A percentile compares a stretch with the other conserved stretches of the same genome.
These are phyloP conservation scores for Leccinum ochraceum DNA, from an alignment of 768 basidiomycete species.

Conservation along the genomic window DNA sequence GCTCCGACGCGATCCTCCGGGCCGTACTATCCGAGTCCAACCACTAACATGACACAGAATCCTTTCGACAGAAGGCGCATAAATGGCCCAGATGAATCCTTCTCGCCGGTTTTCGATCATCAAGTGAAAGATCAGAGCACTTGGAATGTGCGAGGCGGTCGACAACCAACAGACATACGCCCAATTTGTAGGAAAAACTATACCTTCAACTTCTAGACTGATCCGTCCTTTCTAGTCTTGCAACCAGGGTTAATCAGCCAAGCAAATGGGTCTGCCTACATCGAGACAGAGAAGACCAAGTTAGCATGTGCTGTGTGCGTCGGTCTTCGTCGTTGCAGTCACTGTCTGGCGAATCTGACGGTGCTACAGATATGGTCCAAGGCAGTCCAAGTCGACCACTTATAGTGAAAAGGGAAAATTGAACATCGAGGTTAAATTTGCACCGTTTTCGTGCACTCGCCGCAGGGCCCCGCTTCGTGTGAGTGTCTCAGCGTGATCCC, in stretches of 20 bases:
- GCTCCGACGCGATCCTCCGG: background rate
- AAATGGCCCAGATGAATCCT: constrained; percentile 88
- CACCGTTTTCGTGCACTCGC: constrained; percentile 84
- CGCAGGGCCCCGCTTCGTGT: constrained; percentile 87
- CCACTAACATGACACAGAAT: constrained; percentile 43
- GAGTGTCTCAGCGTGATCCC: constrained; percentile 31
- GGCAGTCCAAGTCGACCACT: constrained; percentile 74
- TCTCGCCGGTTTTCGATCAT: constrained; percentile 58
- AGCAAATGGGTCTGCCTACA: constrained; percentile 96
- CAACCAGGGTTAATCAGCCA: constrained; percentile 89
- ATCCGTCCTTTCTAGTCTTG: constrained; percentile 56
- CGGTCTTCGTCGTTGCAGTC: background rate
- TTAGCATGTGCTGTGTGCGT: constrained; percentile 94
- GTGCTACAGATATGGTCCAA: constrained; percentile 69
- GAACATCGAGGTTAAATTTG: constrained; percentile 95
- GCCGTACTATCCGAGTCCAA: background rate
- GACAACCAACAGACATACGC: constrained; percentile 66
- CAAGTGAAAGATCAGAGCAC: constrained; percentile 25
- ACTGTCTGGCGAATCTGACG: background rate
- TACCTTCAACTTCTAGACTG: constrained; percentile 3
- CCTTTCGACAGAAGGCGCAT: constrained; percentile 84
- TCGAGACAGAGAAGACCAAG: constrained; percentile 90
- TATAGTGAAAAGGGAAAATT: constrained; percentile 89
- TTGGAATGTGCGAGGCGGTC: constrained; percentile 44
- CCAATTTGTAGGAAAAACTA: constrained; percentile 71